Evolutionary conservation across 2,329 filamentous ascomycete genomes (phyloP), one percentile per base, ranked within the genome.

Genomic region (Dendrostoma leiphaemia): DNA sequence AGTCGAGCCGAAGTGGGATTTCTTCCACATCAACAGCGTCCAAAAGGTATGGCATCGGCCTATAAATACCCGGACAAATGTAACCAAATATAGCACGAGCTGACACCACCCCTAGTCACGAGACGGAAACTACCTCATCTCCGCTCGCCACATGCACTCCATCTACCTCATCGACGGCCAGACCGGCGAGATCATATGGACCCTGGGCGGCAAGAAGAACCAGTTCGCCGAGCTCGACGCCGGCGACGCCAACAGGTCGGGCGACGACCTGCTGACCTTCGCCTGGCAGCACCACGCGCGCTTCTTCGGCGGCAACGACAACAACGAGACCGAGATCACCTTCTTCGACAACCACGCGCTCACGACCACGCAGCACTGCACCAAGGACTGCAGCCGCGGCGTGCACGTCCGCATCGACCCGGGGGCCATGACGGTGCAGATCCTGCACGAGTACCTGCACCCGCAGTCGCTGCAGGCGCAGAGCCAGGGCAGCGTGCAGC

Each of bases 1-100:
- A n/a, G n/a, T 49, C n/a, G 26, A 40, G 47, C 10, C 6, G 6
- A 28, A 50, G 10, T 41, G 26, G 35, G 28, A 31, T 12, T 81
- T 74, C 56, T 82, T 81, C 61, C 79, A 82, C 63, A 75, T 83
- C 64, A 81, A 83, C 65, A 77, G 77, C 32, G 67, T 83, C 19
- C 60, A 21, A 69, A 48, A 37, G 21, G 45, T 48, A 13, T 32
- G 29, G 3, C 8, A 24, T 17, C 13, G 21, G 8, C n/a, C 64
- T 19, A 69, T 68, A 6, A 1, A 17, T 15, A 6, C 10, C 10
- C 8, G 10, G 4, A 4, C 15, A 38, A 19, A 13, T 19, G n/a
- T 5, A 19, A 21, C 10, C 4, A 10, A 21, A 29, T 10, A 4
- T n/a, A 38, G 8, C 37, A 19, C 19, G 12, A 17, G 19, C 53